Evolutionary conservation across 352 stramenopile genomes (phyloP).

Genomic region (Phytopythium cucurbitacearum): DNA sequence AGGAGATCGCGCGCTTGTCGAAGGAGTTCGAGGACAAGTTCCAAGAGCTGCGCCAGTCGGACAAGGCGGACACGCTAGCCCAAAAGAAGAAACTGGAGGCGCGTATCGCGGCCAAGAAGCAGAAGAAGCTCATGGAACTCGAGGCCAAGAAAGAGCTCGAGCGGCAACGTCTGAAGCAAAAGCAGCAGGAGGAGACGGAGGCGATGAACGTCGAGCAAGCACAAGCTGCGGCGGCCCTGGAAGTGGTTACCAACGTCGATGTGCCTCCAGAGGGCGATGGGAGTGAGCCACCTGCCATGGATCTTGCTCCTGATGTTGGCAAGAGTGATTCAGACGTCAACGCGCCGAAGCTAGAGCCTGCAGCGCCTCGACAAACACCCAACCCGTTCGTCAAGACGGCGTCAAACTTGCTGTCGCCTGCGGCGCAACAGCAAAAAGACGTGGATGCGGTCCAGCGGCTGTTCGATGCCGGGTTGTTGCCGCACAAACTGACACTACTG

Average conservation of each 20-base stretch:
- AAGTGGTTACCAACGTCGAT: not conserved
- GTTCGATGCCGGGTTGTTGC: constrained; percentile 41
- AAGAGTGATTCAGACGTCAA: too few species aligned
- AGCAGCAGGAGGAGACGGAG: constrained; percentile 38
- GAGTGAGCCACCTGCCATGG: not conserved
- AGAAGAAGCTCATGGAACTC: constrained; percentile 69
- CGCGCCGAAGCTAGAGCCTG: too few species aligned
- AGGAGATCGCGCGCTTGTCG: constrained; percentile 55
- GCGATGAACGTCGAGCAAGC: constrained; percentile 20
- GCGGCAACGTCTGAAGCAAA: constrained; percentile 34
- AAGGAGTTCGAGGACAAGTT: constrained; percentile 65
- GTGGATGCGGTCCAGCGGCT: constrained; percentile 53
- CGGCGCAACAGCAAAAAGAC: constrained; percentile 39
- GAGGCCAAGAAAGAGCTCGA: constrained; percentile 63
- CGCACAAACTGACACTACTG: constrained; percentile 46
- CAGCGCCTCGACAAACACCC: too few species aligned
- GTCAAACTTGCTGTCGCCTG: constrained; percentile 6
- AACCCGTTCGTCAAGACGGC: not conserved
- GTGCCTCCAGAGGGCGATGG: constrained; percentile 4
- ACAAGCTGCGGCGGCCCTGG: constrained; percentile 13
- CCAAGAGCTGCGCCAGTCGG: constrained; percentile 42
- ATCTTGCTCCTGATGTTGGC: too few species aligned
- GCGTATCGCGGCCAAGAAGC: constrained; percentile 70
- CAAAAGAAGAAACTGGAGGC: constrained; percentile 74
- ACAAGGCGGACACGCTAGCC: constrained; percentile 45